Conservation (phyloP, 2,329 filamentous ascomycete species). For the Chaetoscypha palmicola region DNA sequence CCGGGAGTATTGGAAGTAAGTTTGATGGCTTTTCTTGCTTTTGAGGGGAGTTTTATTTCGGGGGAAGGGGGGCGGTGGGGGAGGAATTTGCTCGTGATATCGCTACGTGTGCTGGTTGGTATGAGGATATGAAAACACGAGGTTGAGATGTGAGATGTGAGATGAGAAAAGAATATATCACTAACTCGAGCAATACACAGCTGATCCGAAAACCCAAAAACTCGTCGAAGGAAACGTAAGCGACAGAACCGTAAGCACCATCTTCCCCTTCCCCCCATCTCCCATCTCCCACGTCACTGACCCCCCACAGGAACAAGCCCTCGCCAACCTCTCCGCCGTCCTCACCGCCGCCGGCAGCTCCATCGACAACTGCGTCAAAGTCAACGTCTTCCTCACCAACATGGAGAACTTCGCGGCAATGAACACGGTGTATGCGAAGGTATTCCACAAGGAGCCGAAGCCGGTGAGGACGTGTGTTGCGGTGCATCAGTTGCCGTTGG, state of each 20-base stretch:
- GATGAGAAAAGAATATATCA: neutral
- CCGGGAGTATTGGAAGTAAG: constrained; percentile 46
- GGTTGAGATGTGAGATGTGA: neutral
- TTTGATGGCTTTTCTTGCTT: neutral
- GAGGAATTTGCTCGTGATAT: neutral
- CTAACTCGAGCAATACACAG: constrained; percentile 9
- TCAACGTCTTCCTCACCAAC: constrained; percentile 57
- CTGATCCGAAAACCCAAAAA: constrained; percentile 47
- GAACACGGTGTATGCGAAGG: constrained; percentile 48
- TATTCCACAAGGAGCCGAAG: constrained; percentile 40
- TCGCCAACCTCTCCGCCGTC: constrained; percentile 52
- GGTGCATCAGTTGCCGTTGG: constrained; percentile 42
- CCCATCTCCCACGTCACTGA: neutral
- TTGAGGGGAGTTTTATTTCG: too few species aligned
- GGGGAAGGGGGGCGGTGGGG: neutral
- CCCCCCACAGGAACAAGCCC: constrained; percentile 40
- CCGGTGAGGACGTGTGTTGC: constrained; percentile 45
- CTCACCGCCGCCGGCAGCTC: constrained; percentile 53
- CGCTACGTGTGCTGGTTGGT: neutral
- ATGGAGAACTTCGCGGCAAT: constrained; percentile 58
- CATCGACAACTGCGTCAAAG: constrained; percentile 50
- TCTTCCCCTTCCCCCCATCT: neutral
- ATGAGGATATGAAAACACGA: neutral
- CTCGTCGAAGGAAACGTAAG: constrained; percentile 51
- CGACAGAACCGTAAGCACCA: constrained; percentile 44